Base-by-base conservation (phyloP, 106 monocot species). In the Dioscorea zingiberensis region DNA sequence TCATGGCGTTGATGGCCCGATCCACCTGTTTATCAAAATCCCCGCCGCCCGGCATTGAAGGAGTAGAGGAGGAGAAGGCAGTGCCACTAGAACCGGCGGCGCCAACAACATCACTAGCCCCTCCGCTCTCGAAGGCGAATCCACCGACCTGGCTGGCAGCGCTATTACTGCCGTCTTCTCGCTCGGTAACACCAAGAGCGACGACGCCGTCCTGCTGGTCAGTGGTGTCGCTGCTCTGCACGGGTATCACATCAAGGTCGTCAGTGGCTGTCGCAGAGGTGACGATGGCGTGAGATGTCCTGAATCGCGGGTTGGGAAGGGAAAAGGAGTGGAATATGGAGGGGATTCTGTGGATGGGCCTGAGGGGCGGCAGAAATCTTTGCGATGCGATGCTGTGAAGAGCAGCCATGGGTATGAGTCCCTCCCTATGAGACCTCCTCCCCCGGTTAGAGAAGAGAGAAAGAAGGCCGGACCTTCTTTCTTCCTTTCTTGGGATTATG, bases 1-100 rank as follows among this genome's bases (percentile, higher is more conserved):
- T 83, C 26, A 87, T 59, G 1, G 94, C 83, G 74, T 94, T 94
- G 73, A 94, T 84, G 23, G 65, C 73, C 57, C 91, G 63, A 59
- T 94, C 91, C n/a, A 70, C 71, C 48, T 70, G 4, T 78, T 48
- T 80, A 2, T 66, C 22, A 23, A 71, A 21, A 26, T 77, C 74
- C 59, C 60, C 75, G 15, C 48, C 64, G 30, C 60, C 65, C 30
- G 22, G 57, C 63, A 46, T 47, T 21, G 61, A 21, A 21, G 58
- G 3, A 3, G 26, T 10, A 12, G 70, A 16, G 1, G 61, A 65
- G n/a, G 76, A 54, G 21, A 69, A 55, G n/a, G 76, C 63, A 38
- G 57, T 55, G 3, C 60, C 80, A 10, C 74, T 60, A 51, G 63
- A 72, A 3, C 57, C 58, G 25, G 29, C 58, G 44, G 29, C 48